Percentiles rank a stretch among this genome's conserved stretches.
Evolutionary conservation across 306 rosid genomes (phyloP).

Genomic region (Begonia loranthoides): DNA sequence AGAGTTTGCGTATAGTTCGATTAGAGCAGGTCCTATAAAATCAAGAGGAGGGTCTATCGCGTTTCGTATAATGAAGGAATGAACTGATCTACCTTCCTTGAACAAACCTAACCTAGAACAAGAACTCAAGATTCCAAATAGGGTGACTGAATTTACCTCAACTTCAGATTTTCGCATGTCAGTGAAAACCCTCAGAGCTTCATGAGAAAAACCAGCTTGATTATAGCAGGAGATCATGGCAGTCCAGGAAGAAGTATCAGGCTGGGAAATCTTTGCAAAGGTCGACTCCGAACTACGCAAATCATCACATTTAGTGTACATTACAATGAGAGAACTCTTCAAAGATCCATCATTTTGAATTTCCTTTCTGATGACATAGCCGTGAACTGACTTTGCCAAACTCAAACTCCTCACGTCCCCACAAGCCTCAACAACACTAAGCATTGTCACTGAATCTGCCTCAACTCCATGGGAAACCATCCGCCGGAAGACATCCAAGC

Average conservation of each 20-base stretch:
- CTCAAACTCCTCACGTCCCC: constrained; percentile 39
- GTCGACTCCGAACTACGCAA: constrained; percentile 28
- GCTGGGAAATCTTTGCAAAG: constrained; percentile 18
- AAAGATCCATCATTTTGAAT: constrained; percentile 30
- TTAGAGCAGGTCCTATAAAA: constrained; percentile 39
- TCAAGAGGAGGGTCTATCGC: constrained; percentile 39
- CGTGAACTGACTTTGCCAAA: constrained; percentile 50
- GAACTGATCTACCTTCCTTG: constrained; percentile 65
- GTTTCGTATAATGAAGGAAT: constrained; percentile 51
- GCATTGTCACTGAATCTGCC: constrained; percentile 54
- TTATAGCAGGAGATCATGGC: constrained; percentile 64
- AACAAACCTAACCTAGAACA: constrained; percentile 55
- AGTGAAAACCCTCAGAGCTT: constrained; percentile 34
- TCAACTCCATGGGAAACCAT: constrained; percentile 45
- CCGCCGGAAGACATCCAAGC: constrained; percentile 38
- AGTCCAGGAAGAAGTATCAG: constrained; percentile 52
- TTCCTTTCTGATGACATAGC: constrained; percentile 40
- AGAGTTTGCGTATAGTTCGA: constrained; percentile 58
- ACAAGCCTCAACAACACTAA: constrained; percentile 62
- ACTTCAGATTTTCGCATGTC: constrained; percentile 40
- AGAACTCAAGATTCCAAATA: constrained; percentile 38
- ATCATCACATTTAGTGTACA: constrained; percentile 63
- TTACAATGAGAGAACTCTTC: constrained; percentile 40
- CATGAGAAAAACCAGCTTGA: constrained; percentile 28
- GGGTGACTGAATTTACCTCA: constrained; percentile 51